Base-by-base conservation (phyloP, 129 eudicot genomes). In the Centrapalus pauciflorus region DNA sequence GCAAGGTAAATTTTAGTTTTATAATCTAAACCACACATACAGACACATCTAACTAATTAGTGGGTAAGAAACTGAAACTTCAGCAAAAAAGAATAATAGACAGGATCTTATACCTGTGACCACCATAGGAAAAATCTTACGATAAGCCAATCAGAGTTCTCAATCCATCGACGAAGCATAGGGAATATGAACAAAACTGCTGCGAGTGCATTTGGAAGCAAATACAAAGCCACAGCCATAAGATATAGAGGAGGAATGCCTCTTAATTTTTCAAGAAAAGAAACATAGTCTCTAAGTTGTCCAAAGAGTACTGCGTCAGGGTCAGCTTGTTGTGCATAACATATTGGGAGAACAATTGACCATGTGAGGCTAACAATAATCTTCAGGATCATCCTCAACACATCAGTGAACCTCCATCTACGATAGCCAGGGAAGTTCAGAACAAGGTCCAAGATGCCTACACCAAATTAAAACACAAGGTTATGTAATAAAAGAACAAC, bases 91-190 rank as follows among this genome's bases (percentile, higher is more conserved):
- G 37, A 20, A 56, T 49, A 38, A 70, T 48, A 49, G 55, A 66
- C 34, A 38, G 50, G 67, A 20, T 67, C 25, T 37, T 21, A 33
- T 80, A 94, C 99, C 96, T 94, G 99, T 45, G 99, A 89, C 99
- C 99, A 94, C 99, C 99, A 94, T 26, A 94, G 82, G 54, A 94
- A 84, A 70, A 94, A 76, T 76, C 95, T 83, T 61, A 84, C 61
- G 40, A 94, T 84, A 76, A 64, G 90, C 99, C 99, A 94, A 67
- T 94, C 90, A 8, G 99, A 94, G 81, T 89, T 94, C 70, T 94
- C 99, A 58, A 94, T 89, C 89, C 89, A 94, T 33, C 99, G 97
- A 5, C 99, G 86, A 76, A 94, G 86, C 96, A 94, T 94, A 4
- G 99, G 96, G 60, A 94, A 94, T 54, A 89, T 61, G 73, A 94